A percentile compares a stretch with the other conserved stretches of the same genome.
Conservation (phyloP, 2,329 filamentous ascomycete species). For the Claviceps monticola region DNA sequence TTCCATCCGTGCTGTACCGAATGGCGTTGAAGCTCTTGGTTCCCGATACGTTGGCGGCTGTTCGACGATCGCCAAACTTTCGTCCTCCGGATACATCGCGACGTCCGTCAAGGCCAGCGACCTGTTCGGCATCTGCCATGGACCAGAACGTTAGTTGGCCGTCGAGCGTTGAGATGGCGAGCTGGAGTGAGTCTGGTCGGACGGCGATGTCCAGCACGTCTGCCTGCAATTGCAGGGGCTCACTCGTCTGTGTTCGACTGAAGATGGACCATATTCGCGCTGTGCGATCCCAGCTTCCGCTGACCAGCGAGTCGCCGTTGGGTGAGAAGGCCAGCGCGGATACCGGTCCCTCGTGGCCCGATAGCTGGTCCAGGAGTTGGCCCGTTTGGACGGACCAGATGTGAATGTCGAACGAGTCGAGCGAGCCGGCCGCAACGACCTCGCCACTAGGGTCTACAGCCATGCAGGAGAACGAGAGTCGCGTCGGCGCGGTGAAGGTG, state of each 20-base stretch:
- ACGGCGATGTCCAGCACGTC: conserved; percentile 81
- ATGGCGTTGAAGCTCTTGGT: conserved; percentile 86
- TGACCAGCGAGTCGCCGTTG: conserved; percentile 70
- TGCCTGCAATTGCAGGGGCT: conserved; percentile 81
- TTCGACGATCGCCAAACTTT: conserved; percentile 73
- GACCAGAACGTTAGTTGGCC: conserved; percentile 94
- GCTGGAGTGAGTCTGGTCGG: conserved; percentile 77
- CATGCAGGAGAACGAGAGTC: conserved; percentile 83
- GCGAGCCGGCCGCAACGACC: conserved; percentile 84
- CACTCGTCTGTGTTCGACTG: conserved; percentile 82
- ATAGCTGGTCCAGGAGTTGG: conserved; percentile 77
- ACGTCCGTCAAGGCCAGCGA: conserved; percentile 74
- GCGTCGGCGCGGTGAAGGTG: conserved; percentile 87
- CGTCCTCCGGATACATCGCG: conserved; percentile 88
- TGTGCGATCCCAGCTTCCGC: conserved; percentile 92
- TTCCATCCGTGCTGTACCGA: conserved; percentile 82
- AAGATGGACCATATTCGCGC: conserved; percentile 96
- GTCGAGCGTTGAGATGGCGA: conserved; percentile 85
- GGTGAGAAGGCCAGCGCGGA: conserved; percentile 80
- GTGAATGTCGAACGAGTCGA: conserved; percentile 94
- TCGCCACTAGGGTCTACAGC: conserved; percentile 96
- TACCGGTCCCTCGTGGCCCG: conserved; percentile 89
- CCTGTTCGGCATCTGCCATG: conserved; percentile 73
- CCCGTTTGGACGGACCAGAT: conserved; percentile 98
- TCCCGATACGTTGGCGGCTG: conserved; percentile 77